These are phyloP conservation scores for Coemansia interrupta DNA, from an alignment of 192 early-diverging fungal species.

Conservation along the genomic window DNA sequence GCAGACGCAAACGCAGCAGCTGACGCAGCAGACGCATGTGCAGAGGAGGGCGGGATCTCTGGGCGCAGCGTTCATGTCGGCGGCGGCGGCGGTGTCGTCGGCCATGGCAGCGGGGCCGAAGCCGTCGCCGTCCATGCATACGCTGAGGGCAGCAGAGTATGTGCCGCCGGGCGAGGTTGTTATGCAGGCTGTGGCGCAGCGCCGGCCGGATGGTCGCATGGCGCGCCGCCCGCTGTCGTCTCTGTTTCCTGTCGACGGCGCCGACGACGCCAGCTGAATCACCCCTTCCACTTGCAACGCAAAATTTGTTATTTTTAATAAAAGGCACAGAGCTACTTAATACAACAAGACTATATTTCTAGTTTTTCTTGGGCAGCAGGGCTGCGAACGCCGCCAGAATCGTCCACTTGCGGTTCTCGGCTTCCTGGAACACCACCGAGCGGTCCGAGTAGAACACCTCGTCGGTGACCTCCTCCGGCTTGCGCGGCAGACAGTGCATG, in stretches of 20 bases:
- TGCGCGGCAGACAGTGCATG: constrained; percentile 97
- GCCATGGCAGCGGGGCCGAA: constrained; percentile 4
- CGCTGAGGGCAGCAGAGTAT: constrained; percentile 38
- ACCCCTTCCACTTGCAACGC: too few relatives aligned
- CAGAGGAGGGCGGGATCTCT: neutral
- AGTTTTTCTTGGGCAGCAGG: constrained; percentile 41
- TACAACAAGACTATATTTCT: neutral
- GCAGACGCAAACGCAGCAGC: too few relatives aligned
- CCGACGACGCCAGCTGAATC: neutral
- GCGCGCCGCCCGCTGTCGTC: constrained; percentile 37
- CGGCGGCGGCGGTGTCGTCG: neutral
- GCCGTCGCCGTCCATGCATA: constrained; percentile 24
- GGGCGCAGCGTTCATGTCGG: neutral
- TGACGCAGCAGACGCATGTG: neutral
- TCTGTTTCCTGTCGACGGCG: constrained; percentile 17
- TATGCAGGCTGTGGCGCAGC: constrained; percentile 32
- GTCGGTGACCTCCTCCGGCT: constrained; percentile 95
- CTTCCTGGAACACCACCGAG: constrained; percentile 94
- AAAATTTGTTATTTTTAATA: constrained; percentile 20
- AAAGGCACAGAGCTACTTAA: neutral
- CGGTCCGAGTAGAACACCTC: constrained; percentile 89
- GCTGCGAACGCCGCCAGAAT: constrained; percentile 81
- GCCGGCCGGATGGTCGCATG: constrained; percentile 16
- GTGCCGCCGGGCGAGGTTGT: constrained; percentile 21
- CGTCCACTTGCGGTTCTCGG: constrained; percentile 99